A percentile compares a stretch with the other conserved stretches of the same genome.
Conservation (phyloP, 192 early-diverging fungal species). For the Umbelopsis isabellina region DNA sequence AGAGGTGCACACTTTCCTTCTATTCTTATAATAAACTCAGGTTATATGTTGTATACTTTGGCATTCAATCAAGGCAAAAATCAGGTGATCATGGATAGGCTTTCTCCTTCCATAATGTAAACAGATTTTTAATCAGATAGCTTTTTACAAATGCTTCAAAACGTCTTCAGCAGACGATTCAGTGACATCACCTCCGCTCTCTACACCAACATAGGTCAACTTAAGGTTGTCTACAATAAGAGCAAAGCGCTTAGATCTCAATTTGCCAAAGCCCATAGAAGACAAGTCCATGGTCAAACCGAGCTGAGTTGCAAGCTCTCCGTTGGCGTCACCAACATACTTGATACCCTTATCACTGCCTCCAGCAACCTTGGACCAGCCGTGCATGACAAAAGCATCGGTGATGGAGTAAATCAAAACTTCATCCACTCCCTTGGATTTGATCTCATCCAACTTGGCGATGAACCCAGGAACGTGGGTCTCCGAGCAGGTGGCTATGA, state of each 20-base stretch:
- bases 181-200: slow-evolving; percentile 21
- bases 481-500: slow-evolving; percentile 62
- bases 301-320: slow-evolving; percentile 40
- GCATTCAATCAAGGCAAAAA: too few species aligned
- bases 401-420: slow-evolving; percentile 51
- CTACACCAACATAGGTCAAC: slow-evolving; percentile 59
- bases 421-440: slow-evolving; percentile 55
- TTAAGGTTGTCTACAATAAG: slow-evolving; percentile 54
- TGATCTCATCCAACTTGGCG: slow-evolving; percentile 44
- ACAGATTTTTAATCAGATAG: background rate
- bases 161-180: slow-evolving; percentile 27
- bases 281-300: slow-evolving; percentile 58
- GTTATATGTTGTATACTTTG: too few species aligned
- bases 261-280: slow-evolving; percentile 52
- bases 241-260: slow-evolving; percentile 57
- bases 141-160: slow-evolving; percentile 23
- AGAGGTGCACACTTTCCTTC: background rate
- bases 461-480: slow-evolving; percentile 60
- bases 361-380: slow-evolving; percentile 41
- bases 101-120: background rate
- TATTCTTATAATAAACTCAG: background rate
- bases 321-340: slow-evolving; percentile 52
- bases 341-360: slow-evolving; percentile 48
- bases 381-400: slow-evolving; percentile 65
- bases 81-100: too few species aligned